Evolutionary conservation across 805 yeast genomes (phyloP).

Genomic region (Blastobotrys chiropterorum): DNA sequence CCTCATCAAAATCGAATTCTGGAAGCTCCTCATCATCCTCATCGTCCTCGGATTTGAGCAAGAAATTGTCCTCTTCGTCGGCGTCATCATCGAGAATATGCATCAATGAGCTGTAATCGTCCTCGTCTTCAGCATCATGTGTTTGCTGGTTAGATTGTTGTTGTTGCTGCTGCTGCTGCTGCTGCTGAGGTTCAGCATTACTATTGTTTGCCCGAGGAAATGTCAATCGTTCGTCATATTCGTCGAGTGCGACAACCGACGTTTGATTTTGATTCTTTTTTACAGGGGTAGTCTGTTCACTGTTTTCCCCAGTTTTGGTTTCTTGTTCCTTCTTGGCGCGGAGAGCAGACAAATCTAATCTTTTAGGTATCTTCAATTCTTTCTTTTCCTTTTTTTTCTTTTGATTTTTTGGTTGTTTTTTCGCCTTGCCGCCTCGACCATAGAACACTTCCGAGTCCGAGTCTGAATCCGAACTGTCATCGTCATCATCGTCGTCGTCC

Average conservation of each 20-base stretch:
- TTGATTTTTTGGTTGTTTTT: constrained; percentile 1
- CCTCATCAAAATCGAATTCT: constrained; percentile 22
- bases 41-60: constrained; percentile 31
- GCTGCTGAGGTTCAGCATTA: constrained; percentile 53
- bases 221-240: constrained; percentile 35
- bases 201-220: constrained; percentile 50
- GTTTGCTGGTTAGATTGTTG: too few relatives aligned
- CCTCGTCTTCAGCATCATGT: too few relatives aligned
- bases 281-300: constrained; percentile 39
- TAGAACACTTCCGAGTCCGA: constrained; percentile 1
- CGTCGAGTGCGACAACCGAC: constrained; percentile 25
- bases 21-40: constrained; percentile 27
- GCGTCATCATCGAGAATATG: constrained; percentile 47
- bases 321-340: constrained; percentile 5
- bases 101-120: constrained; percentile 17
- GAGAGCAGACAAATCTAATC: constrained; percentile 15
- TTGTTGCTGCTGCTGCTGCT: constrained; percentile 15
- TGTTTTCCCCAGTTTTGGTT: constrained; percentile 19
- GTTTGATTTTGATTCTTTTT: constrained; percentile 10
- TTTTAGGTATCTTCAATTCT: constrained; percentile 13
- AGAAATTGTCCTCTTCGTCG: constrained; percentile 36
- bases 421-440: neutral
- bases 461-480: constrained; percentile 16
- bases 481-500: constrained; percentile 39
- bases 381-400: constrained; percentile 4